Conservation (phyloP, 768 basidiomycete genomes). For the Phlebiopsis gigantea region DNA sequence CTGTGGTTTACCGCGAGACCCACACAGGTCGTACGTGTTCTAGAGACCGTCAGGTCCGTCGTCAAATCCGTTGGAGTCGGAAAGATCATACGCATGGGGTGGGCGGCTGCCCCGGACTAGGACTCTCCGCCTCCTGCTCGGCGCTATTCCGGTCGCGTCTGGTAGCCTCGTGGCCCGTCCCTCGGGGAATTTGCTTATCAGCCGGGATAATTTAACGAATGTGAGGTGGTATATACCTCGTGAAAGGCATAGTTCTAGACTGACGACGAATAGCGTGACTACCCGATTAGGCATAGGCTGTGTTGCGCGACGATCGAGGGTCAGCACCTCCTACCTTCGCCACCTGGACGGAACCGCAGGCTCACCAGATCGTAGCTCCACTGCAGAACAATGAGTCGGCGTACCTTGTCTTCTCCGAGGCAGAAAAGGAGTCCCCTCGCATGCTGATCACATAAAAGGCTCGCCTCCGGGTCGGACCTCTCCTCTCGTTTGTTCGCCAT, state of each 20-base stretch:
- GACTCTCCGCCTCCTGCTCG: conserved; percentile 1
- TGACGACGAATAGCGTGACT: background rate
- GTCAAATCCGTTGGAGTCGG: background rate
- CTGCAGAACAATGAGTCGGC: conserved; percentile 8
- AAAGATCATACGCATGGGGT: background rate
- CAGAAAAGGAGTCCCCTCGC: conserved; percentile 4
- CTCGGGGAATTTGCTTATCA: conserved; percentile 5
- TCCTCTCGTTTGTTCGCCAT: background rate
- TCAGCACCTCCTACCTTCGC: conserved; percentile 2
- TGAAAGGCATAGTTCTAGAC: conserved; percentile 13
- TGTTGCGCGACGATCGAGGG: conserved; percentile 13
- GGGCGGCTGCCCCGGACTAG: background rate
- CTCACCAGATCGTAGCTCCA: conserved; percentile 6
- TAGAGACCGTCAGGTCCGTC: too few relatives aligned
- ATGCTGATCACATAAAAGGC: conserved; percentile 3
- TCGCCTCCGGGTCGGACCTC: background rate
- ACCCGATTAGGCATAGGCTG: conserved; percentile 1
- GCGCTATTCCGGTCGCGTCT: conserved; percentile 8
- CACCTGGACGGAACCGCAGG: conserved; percentile 8
- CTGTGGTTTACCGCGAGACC: too few relatives aligned
- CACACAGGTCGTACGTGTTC: too few relatives aligned
- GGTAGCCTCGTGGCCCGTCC: conserved; percentile 13
- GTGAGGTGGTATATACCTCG: too few relatives aligned
- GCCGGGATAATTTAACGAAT: too few relatives aligned
- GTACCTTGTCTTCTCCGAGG: conserved; percentile 4